Evolutionary conservation across 1,284 basidiomycete species (phyloP), one percentile per base, ranked within the genome.

Genomic region (Butyriboletus regius): DNA sequence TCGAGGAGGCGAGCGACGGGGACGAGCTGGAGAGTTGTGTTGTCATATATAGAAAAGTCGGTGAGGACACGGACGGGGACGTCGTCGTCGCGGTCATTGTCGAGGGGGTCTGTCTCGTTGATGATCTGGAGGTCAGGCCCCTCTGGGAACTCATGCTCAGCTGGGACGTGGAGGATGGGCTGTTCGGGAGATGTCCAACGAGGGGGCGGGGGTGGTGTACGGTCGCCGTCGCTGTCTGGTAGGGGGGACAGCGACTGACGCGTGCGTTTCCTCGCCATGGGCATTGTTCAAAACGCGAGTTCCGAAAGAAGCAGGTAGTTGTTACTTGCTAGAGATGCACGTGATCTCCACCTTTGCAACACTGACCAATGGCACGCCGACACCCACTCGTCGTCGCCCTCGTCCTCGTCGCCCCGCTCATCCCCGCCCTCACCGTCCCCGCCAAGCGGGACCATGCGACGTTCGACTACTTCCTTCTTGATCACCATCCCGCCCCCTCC

Each of bases 401-500:
- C 73, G 52, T 28, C 72, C 54, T 58, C 69, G 14, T 59, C 66
- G 49, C 15, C 71, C 54, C 56, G 66, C n/a, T 57, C 66, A 38
- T 53, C 60, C 31, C 63, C 64, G 50, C 68, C 62, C 60, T 54
- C 68, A 18, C 55, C 62, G 46, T 59, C 59, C 48, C 61, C 59
- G 38, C 77, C 75, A 78, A 72, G 60, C 76, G 76, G 42, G 69
- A 72, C 38, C 94, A 98, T 68, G 70, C 77, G 57, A 84, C 87
- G 8, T 88, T 98, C 69, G 77, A 87, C 59, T 98, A 99, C 73
- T 95, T 94, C 72, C 86, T 91, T 53, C 68, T 95, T 24, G 85
- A 92, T 66, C 80, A 91, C 64, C 70, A 78, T 58, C 79, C 86
- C 44, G 62, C 63, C 7, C 65, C 70, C 43, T 26, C 47, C 31